Evolutionary conservation across 805 yeast genomes (phyloP), one percentile per base, ranked within the genome.

Genomic region (Kodamaea restingae): DNA sequence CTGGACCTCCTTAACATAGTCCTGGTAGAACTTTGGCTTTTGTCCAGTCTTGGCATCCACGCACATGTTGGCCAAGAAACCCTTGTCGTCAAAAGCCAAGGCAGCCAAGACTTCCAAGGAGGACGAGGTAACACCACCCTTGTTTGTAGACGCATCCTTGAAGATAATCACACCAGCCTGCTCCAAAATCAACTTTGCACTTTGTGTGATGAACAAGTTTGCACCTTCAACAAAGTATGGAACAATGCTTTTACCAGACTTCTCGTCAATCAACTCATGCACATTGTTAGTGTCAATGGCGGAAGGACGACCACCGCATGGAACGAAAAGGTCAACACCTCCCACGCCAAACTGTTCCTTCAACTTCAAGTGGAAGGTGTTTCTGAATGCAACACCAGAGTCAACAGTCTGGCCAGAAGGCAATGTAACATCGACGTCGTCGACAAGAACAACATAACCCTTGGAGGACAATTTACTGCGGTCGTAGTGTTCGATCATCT

Each of bases 261-360:
- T 79, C 29, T 70, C 71, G 61, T 84, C 87, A 50, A 93, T 77
- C 52, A 88, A 77, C 39, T 67, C 67, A 46, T 71, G 67, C 43
- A 90, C 93, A 54, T 85, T 93, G 61, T 80, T 82, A 47, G 90
- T 79, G 61, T 90, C 95, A 60, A 91, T 81, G 15, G 98, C 95
- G 52, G 86, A 91, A 44, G 98, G 98, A 67, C 98, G 84, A 51
- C 98, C 98, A 63, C 98, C 98, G 66, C 98, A 91, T 42, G 98
- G 98, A 31, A 90, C 97, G 65, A 93, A 90, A 56, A 91, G 69
- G 53, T 88, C 88, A 45, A 88, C 73, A 22, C 75, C 73, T 32
- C 77, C 75, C n/a, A 35, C 32, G 29, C 76, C 78, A 54, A 78
- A 79, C 45, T 75, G 75, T 44, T 84, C 80, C 45, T 78, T 75